phyloP scores from a whole-genome alignment of 768 basidiomycete species.

The Leucosporidium scottii region DNA sequence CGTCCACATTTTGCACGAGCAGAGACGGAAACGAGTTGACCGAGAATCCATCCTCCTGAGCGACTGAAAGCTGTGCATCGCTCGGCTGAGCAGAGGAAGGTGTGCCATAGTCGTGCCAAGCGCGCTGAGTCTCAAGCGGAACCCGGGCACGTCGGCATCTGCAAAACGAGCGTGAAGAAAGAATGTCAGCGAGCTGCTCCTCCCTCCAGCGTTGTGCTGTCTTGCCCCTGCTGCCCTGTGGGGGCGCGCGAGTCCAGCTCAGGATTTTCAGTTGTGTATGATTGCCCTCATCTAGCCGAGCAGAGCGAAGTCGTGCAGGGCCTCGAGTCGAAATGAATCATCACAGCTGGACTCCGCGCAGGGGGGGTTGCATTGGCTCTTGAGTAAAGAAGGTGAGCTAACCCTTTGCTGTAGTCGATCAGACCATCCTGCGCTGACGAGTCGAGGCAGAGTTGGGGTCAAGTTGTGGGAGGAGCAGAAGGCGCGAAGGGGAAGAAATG shows the following conservation, averaged over 20 bases:
- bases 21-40: too few species aligned
- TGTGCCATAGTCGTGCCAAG: too few species aligned
- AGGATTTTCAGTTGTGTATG: constrained; percentile 23
- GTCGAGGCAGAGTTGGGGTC: neutral
- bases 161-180: neutral
- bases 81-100: too few species aligned
- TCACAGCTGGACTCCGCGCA: constrained; percentile 4
- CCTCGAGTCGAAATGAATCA: constrained; percentile 10
- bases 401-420: neutral
- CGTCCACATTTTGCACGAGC: too few species aligned
- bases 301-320: constrained; percentile 9
- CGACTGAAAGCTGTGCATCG: too few species aligned
- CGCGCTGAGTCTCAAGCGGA: too few species aligned
- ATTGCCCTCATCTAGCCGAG: constrained; percentile 6
- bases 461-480: neutral
- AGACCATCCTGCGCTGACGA: neutral
- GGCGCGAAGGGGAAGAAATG: neutral
- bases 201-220: neutral
- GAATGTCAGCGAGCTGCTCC: neutral
- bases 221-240: too few species aligned
- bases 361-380: neutral
- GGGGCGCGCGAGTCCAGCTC: neutral
- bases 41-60: too few species aligned
- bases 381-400: neutral
- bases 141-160: neutral